Evolutionary conservation across 805 yeast genomes (phyloP).

Genomic region (Ogataea trehaloabstinens): DNA sequence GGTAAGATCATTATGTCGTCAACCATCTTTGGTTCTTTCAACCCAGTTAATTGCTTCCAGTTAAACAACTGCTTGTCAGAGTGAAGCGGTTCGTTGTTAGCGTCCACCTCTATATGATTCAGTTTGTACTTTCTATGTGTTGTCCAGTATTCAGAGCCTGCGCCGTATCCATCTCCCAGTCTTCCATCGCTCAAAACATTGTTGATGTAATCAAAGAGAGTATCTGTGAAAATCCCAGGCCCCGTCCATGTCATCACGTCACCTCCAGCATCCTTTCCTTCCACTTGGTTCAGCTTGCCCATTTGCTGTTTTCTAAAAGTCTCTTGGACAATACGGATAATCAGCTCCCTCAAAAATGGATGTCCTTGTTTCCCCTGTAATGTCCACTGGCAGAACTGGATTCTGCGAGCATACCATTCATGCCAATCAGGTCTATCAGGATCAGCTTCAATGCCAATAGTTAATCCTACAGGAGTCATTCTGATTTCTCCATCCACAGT

Average conservation of each 20-base stretch:
- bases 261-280: conserved; percentile 65
- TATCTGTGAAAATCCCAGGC: conserved; percentile 92
- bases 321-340: conserved; percentile 72
- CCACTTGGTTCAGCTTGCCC: conserved; percentile 45
- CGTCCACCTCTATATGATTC: conserved; percentile 20
- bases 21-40: conserved; percentile 51
- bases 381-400: conserved; percentile 98
- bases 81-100: conserved; percentile 23
- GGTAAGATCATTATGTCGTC: conserved; percentile 75
- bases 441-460: conserved; percentile 93
- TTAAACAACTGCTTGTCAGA: conserved; percentile 37
- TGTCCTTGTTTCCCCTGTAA: conserved; percentile 88
- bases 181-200: conserved; percentile 44
- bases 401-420: conserved; percentile 87
- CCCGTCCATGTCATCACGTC: conserved; percentile 96
- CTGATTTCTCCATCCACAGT: conserved; percentile 24
- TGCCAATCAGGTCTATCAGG: conserved; percentile 95
- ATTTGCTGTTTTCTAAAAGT: conserved; percentile 56
- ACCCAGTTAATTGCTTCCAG: conserved; percentile 63
- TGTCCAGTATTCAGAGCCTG: conserved; percentile 31
- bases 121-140: conserved; percentile 20
- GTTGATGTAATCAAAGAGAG: conserved; percentile 75
- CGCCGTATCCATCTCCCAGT: conserved; percentile 32
- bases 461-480: conserved; percentile 59
- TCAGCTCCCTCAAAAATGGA: conserved; percentile 79